Base-by-base conservation (phyloP, 768 basidiomycete species). In the Pulveroboletus frians region DNA sequence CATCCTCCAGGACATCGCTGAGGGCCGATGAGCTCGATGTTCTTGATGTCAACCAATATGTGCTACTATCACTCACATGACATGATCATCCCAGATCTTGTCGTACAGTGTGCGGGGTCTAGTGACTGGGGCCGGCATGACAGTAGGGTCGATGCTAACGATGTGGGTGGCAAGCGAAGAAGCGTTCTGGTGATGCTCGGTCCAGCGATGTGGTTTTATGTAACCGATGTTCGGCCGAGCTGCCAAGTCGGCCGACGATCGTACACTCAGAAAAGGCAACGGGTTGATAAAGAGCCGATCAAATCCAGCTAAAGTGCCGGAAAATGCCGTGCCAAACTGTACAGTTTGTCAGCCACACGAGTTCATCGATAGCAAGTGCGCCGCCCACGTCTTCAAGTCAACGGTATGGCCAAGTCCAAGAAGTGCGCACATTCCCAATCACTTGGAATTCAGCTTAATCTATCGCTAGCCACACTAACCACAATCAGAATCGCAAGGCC, bases 81-180 rank as follows among this genome's bases (percentile, higher is more conserved):
- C 81, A 72, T 97, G 95, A 66, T 97, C 92, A 57, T 96, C 92
- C 84, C 90, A 96, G 55, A 97, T 92, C 74, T 97, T 97, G 72
- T 98, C 95, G 70, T 97, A 96, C 27, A 98, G 76, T 31, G 95
- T 97, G 53, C 92, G 84, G 9, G 92, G 91, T 18, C 75, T 69
- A 46, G 73, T 57, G 15, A 76, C 68, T n/a, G 80, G 69, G 29
- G 71, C 75, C 38, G 83, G 79, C 83, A 84, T 84, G 29, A n/a
- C 39, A 40, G 15, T 55, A 26, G 10, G 36, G 20, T 30, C 23
- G 42, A 27, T 23, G 46, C 38, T 46, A 40, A 36, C 18, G 47
- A 46, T 55, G 51, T 35, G 30, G 36, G 31, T 3, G 32, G 10
- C 27, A 26, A 23, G 17, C 14, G 39, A 52, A 44, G 52, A 42